Evolutionary conservation across 345 rosid species (phyloP), one percentile per base, ranked within the genome.

Genomic region (Salix arbutifolia): DNA sequence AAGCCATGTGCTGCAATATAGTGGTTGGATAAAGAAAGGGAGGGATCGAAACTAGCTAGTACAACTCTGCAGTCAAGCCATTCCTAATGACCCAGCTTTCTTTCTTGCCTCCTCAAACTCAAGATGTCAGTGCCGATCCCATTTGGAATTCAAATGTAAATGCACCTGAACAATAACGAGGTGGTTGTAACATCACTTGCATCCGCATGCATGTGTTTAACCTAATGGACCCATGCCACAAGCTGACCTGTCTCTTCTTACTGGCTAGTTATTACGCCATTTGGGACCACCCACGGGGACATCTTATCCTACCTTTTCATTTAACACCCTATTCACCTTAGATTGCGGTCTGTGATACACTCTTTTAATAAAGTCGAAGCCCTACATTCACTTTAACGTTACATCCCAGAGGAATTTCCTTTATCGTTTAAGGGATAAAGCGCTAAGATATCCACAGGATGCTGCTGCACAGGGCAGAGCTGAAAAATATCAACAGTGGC

Each of bases 281-380:
- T 48, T 17, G 8, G 46, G 17, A 30, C 16, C 62, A 31, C 26
- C 11, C 62, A 23, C 37, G 44, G 70, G 7, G 10, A 9, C 50
- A 52, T 70, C 21, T 44, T 26, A 40, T 1, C 7, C 14, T 8
- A 3, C 42, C 21, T 31, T 77, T 50, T 77, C 14, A 38, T 64
- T 70, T 53, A 70, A 56, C 46, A 76, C 60, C 44, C 46, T n/a
- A 21, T 56, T 72, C 74, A 76, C 84, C 83, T 68, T 35, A 58
- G 78, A 85, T 85, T 79, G 85, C 81, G 83, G 80, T 67, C 11
- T 38, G 78, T 40, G 79, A 72, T 61, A 40, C 53, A 17, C 31
- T 52, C 72, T 78, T 82, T 85, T 38, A 44, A 68, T 77, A 85
- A 82, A 80, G 85, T 73, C 60, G 65, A 18, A 74, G 66, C 74